Conservation (phyloP, 192 early-diverging fungal species). For the Rhizophagus sp. region DNA sequence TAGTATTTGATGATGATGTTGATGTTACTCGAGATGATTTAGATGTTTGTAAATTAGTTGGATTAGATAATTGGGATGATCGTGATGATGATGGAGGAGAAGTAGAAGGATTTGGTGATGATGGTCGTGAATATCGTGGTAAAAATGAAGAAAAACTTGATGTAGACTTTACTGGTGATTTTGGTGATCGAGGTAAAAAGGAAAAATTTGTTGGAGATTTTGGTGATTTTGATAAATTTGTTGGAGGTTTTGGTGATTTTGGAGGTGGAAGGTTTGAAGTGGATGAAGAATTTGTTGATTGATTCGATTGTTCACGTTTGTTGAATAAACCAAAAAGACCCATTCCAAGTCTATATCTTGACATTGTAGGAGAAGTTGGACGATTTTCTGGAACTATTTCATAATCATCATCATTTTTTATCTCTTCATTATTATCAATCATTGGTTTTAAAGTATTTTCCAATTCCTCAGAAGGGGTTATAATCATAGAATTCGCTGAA, state of each 20-base stretch:
- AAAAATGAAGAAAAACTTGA: neutral
- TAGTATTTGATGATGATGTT: neutral
- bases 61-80: neutral
- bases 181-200: neutral
- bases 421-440: neutral
- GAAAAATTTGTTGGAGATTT: too few species aligned
- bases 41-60: neutral
- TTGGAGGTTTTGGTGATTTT: neutral
- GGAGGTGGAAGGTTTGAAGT: too few species aligned
- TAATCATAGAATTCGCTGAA: neutral
- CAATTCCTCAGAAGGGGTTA: neutral
- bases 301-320: neutral
- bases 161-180: neutral
- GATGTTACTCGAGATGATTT: neutral
- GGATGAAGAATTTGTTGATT: neutral
- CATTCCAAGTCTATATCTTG: neutral
- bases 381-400: neutral
- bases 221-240: neutral
- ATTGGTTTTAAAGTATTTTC: neutral
- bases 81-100: neutral
- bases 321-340: slow-evolving; percentile 17
- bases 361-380: neutral
- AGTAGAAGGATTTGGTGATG: neutral
- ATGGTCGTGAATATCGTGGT: neutral
- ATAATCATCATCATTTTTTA: neutral